These are phyloP conservation scores for Tetradesmus obliquus DNA, from an alignment of 139 green algal genomes.

Conservation along the genomic window DNA sequence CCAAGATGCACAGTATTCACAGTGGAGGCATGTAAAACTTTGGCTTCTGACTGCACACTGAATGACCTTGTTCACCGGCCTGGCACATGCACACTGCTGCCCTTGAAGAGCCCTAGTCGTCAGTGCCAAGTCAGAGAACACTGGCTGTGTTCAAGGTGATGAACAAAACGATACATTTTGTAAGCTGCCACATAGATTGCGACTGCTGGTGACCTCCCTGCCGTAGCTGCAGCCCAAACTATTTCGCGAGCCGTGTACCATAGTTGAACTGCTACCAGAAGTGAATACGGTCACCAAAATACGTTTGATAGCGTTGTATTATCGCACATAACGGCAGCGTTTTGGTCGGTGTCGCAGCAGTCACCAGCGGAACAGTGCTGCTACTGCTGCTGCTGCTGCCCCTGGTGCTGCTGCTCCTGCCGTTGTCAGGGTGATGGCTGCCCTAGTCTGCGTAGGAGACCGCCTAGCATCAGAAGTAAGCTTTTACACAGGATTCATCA, in stretches of 20 bases:
- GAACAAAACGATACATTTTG: too few species aligned
- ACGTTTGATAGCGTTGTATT: too few species aligned
- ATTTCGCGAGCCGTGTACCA: neutral
- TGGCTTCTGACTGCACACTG: too few species aligned
- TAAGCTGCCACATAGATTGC: too few species aligned
- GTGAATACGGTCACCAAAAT: too few species aligned
- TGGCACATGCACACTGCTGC: neutral
- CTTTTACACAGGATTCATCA: neutral
- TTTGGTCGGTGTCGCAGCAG: neutral
- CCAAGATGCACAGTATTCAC: too few species aligned
- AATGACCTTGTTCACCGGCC: too few species aligned
- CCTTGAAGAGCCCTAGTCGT: neutral
- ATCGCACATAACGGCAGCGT: neutral
- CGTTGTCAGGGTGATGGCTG: neutral
- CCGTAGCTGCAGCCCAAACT: neutral
- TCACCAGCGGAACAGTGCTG: neutral
- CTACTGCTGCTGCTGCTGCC: neutral
- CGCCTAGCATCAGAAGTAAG: conserved; percentile 36
- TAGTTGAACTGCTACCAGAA: neutral
- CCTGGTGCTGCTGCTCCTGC: neutral
- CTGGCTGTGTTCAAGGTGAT: too few species aligned
- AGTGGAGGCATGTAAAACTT: too few species aligned
- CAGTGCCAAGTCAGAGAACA: neutral
- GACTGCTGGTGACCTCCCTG: too few species aligned
- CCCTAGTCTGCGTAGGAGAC: conserved; percentile 48